Conservation (phyloP, 768 basidiomycete species). For the Mycena alexandri region DNA sequence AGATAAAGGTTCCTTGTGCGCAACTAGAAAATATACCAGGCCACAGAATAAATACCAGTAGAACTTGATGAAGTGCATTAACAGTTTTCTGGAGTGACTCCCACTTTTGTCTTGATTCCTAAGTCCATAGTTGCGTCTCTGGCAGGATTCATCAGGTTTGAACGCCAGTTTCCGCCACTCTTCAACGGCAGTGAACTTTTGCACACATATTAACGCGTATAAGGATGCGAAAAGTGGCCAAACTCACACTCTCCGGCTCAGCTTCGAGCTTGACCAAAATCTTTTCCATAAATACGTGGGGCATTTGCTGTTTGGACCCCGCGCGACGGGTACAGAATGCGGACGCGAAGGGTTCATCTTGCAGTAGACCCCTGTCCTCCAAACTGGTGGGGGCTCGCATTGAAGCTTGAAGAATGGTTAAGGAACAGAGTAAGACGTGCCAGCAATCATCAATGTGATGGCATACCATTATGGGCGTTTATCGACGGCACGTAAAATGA, state of each 20-base stretch:
- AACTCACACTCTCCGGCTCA: conserved; percentile 5
- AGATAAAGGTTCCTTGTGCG: too few species aligned
- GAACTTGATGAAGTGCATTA: conserved; percentile 34
- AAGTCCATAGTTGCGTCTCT: neutral
- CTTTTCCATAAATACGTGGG: neutral
- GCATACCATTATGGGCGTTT: neutral
- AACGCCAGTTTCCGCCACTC: conserved; percentile 10
- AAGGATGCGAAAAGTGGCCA: too few species aligned
- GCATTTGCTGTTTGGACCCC: neutral
- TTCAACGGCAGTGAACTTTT: conserved; percentile 3
- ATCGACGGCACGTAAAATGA: neutral
- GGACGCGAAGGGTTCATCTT: conserved; percentile 14
- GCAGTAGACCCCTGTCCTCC: conserved; percentile 6
- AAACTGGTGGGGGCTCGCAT: conserved; percentile 23
- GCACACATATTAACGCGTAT: neutral
- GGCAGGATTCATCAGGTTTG: neutral
- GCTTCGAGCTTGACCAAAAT: neutral
- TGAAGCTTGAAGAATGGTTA: neutral
- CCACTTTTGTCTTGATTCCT: neutral
- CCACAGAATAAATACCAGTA: conserved; percentile 37
- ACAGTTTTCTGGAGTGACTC: neutral
- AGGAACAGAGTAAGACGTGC: neutral
- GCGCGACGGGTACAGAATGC: neutral
- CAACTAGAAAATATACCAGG: conserved; percentile 1
- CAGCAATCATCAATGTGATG: neutral